Percentiles rank a stretch among this genome's conserved stretches.
Evolutionary conservation across 2,329 filamentous ascomycete genomes (phyloP).

Genomic region (Coniella vitis): DNA sequence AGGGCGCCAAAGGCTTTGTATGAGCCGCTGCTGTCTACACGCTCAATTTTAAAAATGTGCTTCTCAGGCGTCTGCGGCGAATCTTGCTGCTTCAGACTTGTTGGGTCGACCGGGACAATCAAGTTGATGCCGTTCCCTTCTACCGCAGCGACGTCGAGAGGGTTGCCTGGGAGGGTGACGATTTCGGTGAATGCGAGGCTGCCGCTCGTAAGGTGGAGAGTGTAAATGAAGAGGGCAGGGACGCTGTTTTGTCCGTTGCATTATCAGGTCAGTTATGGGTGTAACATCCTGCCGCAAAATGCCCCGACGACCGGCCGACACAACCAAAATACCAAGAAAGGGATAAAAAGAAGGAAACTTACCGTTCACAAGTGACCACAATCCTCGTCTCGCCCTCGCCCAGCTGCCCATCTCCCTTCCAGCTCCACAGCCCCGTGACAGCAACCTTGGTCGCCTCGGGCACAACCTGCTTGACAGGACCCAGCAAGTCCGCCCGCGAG

Average conservation of each 20-base stretch:
- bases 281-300: too few relatives aligned
- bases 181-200: constrained; percentile 42
- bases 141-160: constrained; percentile 46
- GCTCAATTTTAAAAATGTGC: constrained; percentile 6
- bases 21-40: constrained; percentile 13
- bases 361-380: constrained; percentile 38
- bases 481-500: constrained; percentile 46
- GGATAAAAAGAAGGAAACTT: constrained; percentile 23
- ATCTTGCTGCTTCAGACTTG: not conserved
- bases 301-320: too few relatives aligned
- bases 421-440: constrained; percentile 36
- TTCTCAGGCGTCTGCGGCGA: constrained; percentile 17
- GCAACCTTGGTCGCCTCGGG: constrained; percentile 36
- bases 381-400: constrained; percentile 23
- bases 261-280: not conserved
- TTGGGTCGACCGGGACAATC: constrained; percentile 34
- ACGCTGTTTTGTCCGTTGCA: constrained; percentile 31
- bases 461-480: constrained; percentile 31
- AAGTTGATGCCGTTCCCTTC: constrained; percentile 23
- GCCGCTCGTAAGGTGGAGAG: constrained; percentile 37
- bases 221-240: constrained; percentile 60
- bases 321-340: not conserved
- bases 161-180: constrained; percentile 56
- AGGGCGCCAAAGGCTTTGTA: constrained; percentile 5
- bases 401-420: constrained; percentile 16